Evolutionary conservation across 768 basidiomycete species (phyloP).

Genomic region (Chlorophyllum brunneum): DNA sequence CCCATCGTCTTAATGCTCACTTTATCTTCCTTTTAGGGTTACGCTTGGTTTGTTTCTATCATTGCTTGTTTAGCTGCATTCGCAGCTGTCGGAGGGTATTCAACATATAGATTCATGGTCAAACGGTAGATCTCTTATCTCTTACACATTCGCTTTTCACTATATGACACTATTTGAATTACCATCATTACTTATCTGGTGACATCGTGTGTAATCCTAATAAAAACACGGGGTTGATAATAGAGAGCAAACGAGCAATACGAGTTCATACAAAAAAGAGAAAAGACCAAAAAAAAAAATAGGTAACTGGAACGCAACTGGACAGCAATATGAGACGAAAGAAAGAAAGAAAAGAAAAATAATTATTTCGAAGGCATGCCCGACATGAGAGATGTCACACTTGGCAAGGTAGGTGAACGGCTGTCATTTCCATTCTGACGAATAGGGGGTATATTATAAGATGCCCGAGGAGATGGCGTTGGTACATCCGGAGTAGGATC

Average conservation of each 20-base stretch:
- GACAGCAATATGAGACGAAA: background rate
- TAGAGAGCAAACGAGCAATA: constrained; percentile 1
- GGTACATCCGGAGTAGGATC: constrained; percentile 47
- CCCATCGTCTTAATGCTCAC: background rate
- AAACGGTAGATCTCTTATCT: constrained; percentile 26
- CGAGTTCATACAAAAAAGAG: background rate
- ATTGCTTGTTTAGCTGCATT: constrained; percentile 78
- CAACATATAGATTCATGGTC: constrained; percentile 76
- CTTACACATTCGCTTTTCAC: background rate
- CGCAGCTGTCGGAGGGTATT: constrained; percentile 77
- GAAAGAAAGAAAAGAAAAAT: background rate
- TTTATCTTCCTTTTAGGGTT: constrained; percentile 33
- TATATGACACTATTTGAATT: background rate
- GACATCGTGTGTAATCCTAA: constrained; percentile 8
- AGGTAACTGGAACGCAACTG: background rate
- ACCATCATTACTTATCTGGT: background rate
- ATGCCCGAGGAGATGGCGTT: constrained; percentile 30
- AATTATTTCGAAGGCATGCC: constrained; percentile 8
- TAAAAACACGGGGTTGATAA: constrained; percentile 1
- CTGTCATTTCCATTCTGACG: constrained; percentile 21
- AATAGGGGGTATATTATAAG: constrained; percentile 30
- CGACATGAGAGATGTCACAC: constrained; percentile 22
- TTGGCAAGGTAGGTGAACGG: constrained; percentile 23
- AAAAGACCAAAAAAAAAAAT: background rate
- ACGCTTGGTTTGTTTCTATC: constrained; percentile 86